Base-by-base conservation (phyloP, 108 stramenopile species). In the Fragilaria crotonensis region DNA sequence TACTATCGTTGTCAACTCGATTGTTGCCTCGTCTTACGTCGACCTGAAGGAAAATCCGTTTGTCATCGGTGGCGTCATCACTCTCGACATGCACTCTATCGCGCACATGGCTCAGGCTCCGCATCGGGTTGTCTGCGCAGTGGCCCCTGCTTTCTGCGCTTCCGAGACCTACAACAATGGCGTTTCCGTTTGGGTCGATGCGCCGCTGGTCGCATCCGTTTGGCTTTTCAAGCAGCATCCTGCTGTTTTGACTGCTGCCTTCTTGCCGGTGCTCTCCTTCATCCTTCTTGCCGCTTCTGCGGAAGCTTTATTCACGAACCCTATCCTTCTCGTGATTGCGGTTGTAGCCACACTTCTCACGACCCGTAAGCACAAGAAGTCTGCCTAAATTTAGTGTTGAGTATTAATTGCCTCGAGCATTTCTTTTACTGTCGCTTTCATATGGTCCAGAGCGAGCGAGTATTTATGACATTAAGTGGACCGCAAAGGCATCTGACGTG, bases 141-240 rank as follows among this genome's bases (percentile, higher is more conserved):
- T 41, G 36, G 14, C 7, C 36, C 7, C 7, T 11, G 14, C 11
- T 41, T 41, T 41, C 36, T 41, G 36, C 36, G 14, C 11, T 41
- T 41, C 36, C 14, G 36, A 41, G 36, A 41, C 36, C 36, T 41
- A 41, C 36, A 41, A 41, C 36, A 41, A 41, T 41, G 36, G 36
- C 7, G 14, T 41, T 41, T 41, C 36, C 14, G 36, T 41, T 14
- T 41, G 36, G 36, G 36, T 41, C 11, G 36, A 41, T 11, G 14
- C 7, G 14, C 36, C 36, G 7, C 14, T 41, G 36, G 36, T 14
- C 36, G 7, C 14, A 41, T 41, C 36, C 36, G 14, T 11, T 41
- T 41, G 36, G 36, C 14, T 41, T 7, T 41, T 41, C 36, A 41
- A 41, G 7, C 36, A 41, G 14, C 7, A 41, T 41, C 11, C 14